These are phyloP conservation scores for Tylopilus sp. DNA, from an alignment of 768 basidiomycete genomes.

Conservation along the genomic window DNA sequence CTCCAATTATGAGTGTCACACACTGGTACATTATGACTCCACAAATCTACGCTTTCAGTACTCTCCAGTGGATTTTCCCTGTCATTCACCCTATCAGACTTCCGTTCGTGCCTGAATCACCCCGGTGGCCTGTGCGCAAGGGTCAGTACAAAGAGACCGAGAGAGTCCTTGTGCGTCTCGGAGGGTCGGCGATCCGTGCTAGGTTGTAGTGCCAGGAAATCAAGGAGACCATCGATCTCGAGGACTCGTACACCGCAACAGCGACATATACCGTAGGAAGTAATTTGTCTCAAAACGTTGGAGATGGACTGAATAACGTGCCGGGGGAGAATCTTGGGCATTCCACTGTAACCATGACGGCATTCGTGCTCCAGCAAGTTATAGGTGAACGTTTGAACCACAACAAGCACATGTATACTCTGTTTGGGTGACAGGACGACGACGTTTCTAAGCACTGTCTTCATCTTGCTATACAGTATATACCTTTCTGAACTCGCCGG, in stretches of 20 bases:
- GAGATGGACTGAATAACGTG: too few relatives aligned
- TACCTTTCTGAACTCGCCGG: conserved; percentile 38
- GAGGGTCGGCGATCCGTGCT: conserved; percentile 22
- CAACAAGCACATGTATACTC: neutral
- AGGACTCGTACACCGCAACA: conserved; percentile 26
- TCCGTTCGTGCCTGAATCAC: conserved; percentile 28
- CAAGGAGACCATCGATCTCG: too few relatives aligned
- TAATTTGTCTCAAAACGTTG: neutral
- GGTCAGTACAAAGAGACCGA: neutral
- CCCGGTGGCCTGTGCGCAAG: neutral
- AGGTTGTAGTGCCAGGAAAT: conserved; percentile 21
- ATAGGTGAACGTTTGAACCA: conserved; percentile 21
- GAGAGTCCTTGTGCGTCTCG: conserved; percentile 10
- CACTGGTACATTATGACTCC: neutral
- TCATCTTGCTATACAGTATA: conserved; percentile 26
- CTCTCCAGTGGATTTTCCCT: conserved; percentile 34
- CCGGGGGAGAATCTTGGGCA: conserved; percentile 24
- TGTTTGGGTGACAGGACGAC: neutral
- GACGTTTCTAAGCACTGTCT: conserved; percentile 18
- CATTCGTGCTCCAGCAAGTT: conserved; percentile 27
- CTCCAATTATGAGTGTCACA: conserved; percentile 23
- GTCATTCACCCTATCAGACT: conserved; percentile 29
- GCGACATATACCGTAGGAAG: conserved; percentile 27
- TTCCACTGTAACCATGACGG: conserved; percentile 30
- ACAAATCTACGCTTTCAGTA: conserved; percentile 4